phyloP scores from a whole-genome alignment of 2,329 filamentous ascomycete species.

The Harringtonia lauricola region DNA sequence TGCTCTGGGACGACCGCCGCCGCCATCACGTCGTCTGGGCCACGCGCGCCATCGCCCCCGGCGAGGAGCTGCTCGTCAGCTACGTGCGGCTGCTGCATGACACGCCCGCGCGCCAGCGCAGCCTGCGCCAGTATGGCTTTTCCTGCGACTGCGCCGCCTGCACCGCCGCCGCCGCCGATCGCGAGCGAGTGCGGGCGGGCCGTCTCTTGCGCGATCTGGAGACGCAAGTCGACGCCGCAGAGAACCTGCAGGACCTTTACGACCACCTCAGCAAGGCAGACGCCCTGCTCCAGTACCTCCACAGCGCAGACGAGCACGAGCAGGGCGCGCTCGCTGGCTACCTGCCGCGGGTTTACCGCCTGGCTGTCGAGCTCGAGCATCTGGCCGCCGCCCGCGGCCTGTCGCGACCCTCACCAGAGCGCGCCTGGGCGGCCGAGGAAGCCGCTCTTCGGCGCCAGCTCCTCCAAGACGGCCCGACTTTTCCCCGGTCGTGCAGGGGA shows the following conservation, averaged over 20 bases:
- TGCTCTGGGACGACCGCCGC: conserved; percentile 17
- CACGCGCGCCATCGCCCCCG: conserved; percentile 19
- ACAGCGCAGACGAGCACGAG: conserved; percentile 11
- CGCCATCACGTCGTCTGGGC: conserved; percentile 23
- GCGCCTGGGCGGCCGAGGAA: too few species aligned
- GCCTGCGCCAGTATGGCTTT: conserved; percentile 20
- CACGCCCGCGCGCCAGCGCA: conserved; percentile 17
- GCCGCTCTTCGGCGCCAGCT: too few species aligned
- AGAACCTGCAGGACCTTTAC: conserved; percentile 20
- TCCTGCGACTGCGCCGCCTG: conserved; percentile 9
- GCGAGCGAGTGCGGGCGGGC: too few species aligned
- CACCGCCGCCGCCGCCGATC: background rate
- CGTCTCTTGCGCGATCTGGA: too few species aligned
- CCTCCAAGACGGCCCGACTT: too few species aligned
- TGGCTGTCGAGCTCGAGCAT: conserved; percentile 13
- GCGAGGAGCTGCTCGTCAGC: conserved; percentile 24
- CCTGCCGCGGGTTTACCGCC: conserved; percentile 12
- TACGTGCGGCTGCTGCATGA: conserved; percentile 24
- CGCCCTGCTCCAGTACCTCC: conserved; percentile 10
- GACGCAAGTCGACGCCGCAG: conserved; percentile 18
- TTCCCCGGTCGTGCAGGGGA: too few species aligned
- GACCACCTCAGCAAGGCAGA: conserved; percentile 13
- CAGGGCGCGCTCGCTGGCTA: conserved; percentile 14
- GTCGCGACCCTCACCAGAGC: too few species aligned
- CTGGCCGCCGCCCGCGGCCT: background rate